phyloP scores from a whole-genome alignment of 345 rosid species.

The Citrus medica region DNA sequence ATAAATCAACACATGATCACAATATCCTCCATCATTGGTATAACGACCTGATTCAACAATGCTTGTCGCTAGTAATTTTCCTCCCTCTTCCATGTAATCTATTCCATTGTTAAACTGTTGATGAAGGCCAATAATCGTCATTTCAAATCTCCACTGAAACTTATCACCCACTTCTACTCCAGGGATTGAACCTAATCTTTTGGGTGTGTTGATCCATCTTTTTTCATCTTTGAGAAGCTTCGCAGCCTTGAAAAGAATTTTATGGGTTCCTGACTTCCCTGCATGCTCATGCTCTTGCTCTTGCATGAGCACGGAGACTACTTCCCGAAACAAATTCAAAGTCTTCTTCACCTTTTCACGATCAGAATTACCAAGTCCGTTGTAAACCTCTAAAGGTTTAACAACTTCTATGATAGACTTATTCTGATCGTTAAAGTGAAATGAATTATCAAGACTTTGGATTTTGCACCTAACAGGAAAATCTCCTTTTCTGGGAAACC shows the following conservation, averaged over 20 bases:
- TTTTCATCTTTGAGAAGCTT: background rate
- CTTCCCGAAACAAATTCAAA: background rate
- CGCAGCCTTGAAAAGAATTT: background rate
- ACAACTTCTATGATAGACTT: no score
- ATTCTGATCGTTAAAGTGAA: background rate
- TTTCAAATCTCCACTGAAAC: conserved; percentile 25
- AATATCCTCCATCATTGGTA: background rate
- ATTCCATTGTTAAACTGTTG: conserved; percentile 17
- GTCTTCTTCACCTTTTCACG: background rate
- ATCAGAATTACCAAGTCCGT: background rate
- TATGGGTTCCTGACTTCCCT: background rate
- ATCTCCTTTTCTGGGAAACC: background rate
- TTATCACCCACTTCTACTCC: conserved; percentile 30
- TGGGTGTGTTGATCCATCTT: conserved; percentile 6
- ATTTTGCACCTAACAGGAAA: background rate
- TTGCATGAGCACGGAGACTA: background rate
- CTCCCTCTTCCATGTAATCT: conserved; percentile 24
- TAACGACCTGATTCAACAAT: conserved; percentile 27
- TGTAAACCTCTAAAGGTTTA: no score
- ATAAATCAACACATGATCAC: conserved; percentile 20
- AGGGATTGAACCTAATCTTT: conserved; percentile 15
- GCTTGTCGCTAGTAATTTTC: conserved; percentile 21
- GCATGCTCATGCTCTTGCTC: background rate
- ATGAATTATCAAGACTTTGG: background rate
- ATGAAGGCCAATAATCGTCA: conserved; percentile 31